Percentiles rank a stretch among this genome's conserved stretches.
phyloP scores from a whole-genome alignment of 768 basidiomycete genomes.

The Mycena galopus region DNA sequence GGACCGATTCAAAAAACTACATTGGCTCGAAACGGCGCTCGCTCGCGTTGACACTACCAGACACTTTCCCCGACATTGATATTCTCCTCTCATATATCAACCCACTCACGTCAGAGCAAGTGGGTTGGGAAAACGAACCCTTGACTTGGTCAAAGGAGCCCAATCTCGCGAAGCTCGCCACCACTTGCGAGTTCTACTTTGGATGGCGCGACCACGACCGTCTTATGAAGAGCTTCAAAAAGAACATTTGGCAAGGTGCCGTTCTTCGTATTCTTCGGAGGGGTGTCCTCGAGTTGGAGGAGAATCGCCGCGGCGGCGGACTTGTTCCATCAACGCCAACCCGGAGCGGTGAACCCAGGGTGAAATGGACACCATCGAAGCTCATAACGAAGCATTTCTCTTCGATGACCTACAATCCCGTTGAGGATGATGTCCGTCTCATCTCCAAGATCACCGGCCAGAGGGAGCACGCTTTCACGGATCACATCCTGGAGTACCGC shows the following conservation, averaged over 20 bases:
- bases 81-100: slow-evolving; percentile 83
- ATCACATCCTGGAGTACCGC: slow-evolving; percentile 81
- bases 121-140: slow-evolving; percentile 55
- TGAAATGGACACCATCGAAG: slow-evolving; percentile 64
- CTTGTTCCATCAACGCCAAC: slow-evolving; percentile 54
- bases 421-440: slow-evolving; percentile 56
- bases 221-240: slow-evolving; percentile 88
- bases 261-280: slow-evolving; percentile 81
- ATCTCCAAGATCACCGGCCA: slow-evolving; percentile 76
- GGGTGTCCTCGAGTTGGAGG: slow-evolving; percentile 65
- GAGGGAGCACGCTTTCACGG: slow-evolving; percentile 79
- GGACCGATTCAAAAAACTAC: slow-evolving; percentile 74
- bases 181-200: slow-evolving; percentile 87
- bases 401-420: slow-evolving; percentile 53
- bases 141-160: slow-evolving; percentile 71
- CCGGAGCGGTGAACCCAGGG: slow-evolving; percentile 38
- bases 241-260: slow-evolving; percentile 83
- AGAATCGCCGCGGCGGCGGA: slow-evolving; percentile 4
- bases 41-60: slow-evolving; percentile 73
- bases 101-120: slow-evolving; percentile 80
- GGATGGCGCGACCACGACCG: slow-evolving; percentile 92
- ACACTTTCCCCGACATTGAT: slow-evolving; percentile 79
- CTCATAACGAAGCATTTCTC: slow-evolving; percentile 71
- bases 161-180: slow-evolving; percentile 78
- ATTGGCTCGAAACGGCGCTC: slow-evolving; percentile 75